A percentile compares a stretch with the other conserved stretches of the same genome.
Evolutionary conservation across 2,329 filamentous ascomycete genomes (phyloP).

Genomic region (Botrytis fragariae): DNA sequence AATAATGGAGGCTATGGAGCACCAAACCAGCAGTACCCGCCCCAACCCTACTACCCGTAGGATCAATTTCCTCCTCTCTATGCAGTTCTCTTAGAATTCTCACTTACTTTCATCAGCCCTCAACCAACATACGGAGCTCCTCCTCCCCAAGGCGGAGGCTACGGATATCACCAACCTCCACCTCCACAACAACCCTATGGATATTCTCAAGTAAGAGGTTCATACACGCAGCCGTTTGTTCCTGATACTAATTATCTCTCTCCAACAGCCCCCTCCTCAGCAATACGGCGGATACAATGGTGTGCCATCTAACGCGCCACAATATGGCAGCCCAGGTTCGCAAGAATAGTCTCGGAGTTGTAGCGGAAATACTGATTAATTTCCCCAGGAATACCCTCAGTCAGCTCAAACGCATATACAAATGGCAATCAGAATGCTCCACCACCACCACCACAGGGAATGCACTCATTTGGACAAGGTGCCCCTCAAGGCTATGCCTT

Average conservation of each 20-base stretch:
- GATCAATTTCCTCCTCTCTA: constrained; percentile 22
- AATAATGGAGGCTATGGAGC: constrained; percentile 49
- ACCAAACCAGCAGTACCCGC: constrained; percentile 41
- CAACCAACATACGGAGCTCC: constrained; percentile 32
- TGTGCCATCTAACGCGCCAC: constrained; percentile 40
- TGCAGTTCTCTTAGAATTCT: background rate
- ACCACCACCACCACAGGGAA: constrained; percentile 64
- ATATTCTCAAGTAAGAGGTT: constrained; percentile 35
- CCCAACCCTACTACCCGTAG: constrained; percentile 50
- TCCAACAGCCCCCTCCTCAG: constrained; percentile 45
- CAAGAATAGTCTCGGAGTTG: background rate
- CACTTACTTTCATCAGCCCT: constrained; percentile 26
- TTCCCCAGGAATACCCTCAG: constrained; percentile 42
- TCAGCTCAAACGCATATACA: constrained; percentile 52
- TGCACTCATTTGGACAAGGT: constrained; percentile 75
- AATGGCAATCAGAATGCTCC: constrained; percentile 59
- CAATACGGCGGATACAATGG: constrained; percentile 45
- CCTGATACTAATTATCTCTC: constrained; percentile 9
- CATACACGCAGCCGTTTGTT: background rate
- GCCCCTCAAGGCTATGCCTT: constrained; percentile 79
- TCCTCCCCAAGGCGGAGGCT: constrained; percentile 40
- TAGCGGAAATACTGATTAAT: constrained; percentile 12
- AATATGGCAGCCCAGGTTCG: constrained; percentile 53
- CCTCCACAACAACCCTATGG: constrained; percentile 45
- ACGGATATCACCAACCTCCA: constrained; percentile 49